phyloP scores from a whole-genome alignment of 2,329 filamentous ascomycete genomes.

The Aphanocladium album region DNA sequence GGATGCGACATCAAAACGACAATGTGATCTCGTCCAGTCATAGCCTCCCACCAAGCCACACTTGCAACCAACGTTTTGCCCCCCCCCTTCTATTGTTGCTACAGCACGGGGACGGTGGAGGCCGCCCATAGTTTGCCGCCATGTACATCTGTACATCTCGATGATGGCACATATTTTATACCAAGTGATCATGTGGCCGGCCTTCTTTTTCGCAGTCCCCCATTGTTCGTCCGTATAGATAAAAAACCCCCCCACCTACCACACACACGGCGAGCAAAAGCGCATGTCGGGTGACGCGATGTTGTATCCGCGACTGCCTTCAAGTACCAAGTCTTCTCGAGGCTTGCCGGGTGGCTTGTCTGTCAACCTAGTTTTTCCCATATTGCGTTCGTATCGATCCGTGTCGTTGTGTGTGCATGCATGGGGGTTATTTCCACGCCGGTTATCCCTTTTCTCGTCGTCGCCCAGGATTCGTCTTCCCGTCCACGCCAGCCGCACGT shows the following conservation, averaged over 20 bases:
- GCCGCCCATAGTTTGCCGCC: not conserved
- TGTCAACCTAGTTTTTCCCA: not conserved
- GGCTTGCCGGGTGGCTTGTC: not conserved
- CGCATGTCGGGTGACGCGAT: not conserved
- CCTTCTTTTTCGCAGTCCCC: not conserved
- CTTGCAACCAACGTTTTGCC: not conserved
- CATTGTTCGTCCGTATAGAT: not conserved
- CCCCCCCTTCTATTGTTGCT: too few species aligned
- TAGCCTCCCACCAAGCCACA: not conserved
- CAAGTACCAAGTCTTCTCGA: not conserved
- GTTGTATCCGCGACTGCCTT: not conserved
- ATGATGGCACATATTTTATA: not conserved
- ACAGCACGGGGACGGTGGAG: not conserved
- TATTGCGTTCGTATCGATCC: not conserved
- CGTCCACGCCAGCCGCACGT: not conserved
- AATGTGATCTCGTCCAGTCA: conserved; percentile 1
- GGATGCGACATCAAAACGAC: not conserved
- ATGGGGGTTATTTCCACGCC: not conserved
- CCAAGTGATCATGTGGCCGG: not conserved
- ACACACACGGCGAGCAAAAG: not conserved
- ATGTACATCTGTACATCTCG: conserved; percentile 6
- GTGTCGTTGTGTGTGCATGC: not conserved
- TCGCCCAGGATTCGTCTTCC: not conserved
- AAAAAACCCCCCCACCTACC: not conserved
- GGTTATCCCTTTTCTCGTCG: not conserved